Conservation (phyloP, 495 filamentous ascomycete genomes). For the Hypomontagnella monticulosa region DNA sequence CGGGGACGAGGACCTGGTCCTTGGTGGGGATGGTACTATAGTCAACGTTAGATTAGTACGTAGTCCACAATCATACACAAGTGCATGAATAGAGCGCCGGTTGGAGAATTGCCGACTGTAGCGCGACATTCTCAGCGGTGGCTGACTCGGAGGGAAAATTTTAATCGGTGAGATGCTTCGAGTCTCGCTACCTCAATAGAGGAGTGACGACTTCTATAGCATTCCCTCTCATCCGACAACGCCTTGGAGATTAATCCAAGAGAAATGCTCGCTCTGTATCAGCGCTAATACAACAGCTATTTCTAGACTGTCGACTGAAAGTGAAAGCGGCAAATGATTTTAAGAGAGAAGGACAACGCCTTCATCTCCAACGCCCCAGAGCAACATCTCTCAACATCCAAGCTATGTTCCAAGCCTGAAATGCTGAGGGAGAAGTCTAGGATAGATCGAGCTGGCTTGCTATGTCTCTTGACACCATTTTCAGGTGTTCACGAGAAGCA, state of each 20-base stretch:
- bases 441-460: slow-evolving; percentile 86
- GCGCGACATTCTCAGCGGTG: slow-evolving; percentile 88
- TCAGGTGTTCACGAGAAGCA: slow-evolving; percentile 44
- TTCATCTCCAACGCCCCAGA: slow-evolving; percentile 84
- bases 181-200: slow-evolving; percentile 12
- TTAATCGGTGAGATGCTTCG: slow-evolving; percentile 76
- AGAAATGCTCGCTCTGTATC: slow-evolving; percentile 56
- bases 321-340: slow-evolving; percentile 76
- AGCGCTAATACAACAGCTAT: slow-evolving; percentile 30
- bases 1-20: slow-evolving; percentile 93
- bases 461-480: slow-evolving; percentile 47
- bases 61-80: slow-evolving; percentile 68
- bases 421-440: slow-evolving; percentile 63
- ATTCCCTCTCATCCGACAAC: slow-evolving; percentile 78
- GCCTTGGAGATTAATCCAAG: slow-evolving; percentile 73
- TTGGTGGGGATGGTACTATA: slow-evolving; percentile 83
- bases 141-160: slow-evolving; percentile 81
- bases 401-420: slow-evolving; percentile 57
- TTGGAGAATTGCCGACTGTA: slow-evolving; percentile 84
- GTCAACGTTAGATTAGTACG: slow-evolving; percentile 66
- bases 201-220: slow-evolving; percentile 17
- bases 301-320: slow-evolving; percentile 22
- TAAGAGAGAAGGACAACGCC: slow-evolving; percentile 76
- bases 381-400: slow-evolving; percentile 62
- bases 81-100: slow-evolving; percentile 78